Base-by-base conservation (phyloP, 768 basidiomycete genomes). In the Chalciporus piperatus region DNA sequence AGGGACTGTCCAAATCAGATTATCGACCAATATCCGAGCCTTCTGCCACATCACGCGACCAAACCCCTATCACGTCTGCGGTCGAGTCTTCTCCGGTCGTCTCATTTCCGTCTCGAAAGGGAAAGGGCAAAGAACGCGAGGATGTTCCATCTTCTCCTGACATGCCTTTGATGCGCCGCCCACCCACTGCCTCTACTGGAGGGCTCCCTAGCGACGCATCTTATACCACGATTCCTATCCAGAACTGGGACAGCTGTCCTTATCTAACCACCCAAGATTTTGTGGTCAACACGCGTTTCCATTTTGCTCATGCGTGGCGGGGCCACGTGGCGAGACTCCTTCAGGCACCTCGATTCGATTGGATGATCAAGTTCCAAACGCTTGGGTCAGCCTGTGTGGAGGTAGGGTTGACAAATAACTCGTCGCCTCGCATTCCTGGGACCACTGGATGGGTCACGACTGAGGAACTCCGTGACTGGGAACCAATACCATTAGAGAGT, bases 51-150 rank as follows among this genome's bases (percentile, higher is more conserved):
- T 46, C 48, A 27, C 22, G 16, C 7, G 0, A n/a, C 48, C 38
- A 10, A 6, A 11, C 9, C 43, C 22, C n/a, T n/a, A 30, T 37
- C 5, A 17, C 27, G 7, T 10, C 32, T 37, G n/a, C n/a, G 16
- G 35, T 37, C 35, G n/a, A 37, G 16, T n/a, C 5, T 5, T 9
- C 35, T 37, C 32, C 42, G 8, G 17, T 51, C 23, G 19, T 22
- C n/a, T n/a, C 17, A 9, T 43, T 28, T 23, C 8, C 43, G 8
- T n/a, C n/a, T 4, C 37, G 25, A 25, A 43, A 43, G 38, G 9
- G 19, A 0, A 68, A 66, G 46, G 63, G 57, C 2, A 70, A 66
- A 55, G 59, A 52, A 50, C 64, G 57, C 38, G 57, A 59, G 41
- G 41, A 42, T 13, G 30, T 20, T 4, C 2, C 37, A 10, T 50